Evolutionary conservation across 1,284 basidiomycete species (phyloP).

Genomic region (Trichosporon asahii): DNA sequence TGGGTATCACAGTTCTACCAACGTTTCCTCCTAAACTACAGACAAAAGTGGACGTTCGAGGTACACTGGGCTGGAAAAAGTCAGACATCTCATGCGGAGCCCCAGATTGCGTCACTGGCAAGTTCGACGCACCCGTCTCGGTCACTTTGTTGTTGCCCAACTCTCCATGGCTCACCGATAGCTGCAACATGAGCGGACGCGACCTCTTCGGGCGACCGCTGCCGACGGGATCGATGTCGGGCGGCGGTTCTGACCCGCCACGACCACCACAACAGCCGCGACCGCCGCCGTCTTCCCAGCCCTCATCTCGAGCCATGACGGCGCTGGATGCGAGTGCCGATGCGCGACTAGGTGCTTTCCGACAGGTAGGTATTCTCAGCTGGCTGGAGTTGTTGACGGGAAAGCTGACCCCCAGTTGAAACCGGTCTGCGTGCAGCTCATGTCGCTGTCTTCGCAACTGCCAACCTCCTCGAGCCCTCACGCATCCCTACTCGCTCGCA

Average conservation of each 20-base stretch:
- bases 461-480: constrained; percentile 58
- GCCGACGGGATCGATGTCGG: constrained; percentile 3
- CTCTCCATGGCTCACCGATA: background rate
- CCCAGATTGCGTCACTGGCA: constrained; percentile 9
- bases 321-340: constrained; percentile 3
- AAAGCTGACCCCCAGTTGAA: constrained; percentile 61
- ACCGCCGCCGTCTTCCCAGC: background rate
- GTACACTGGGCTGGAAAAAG: background rate
- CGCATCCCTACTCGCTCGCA: constrained; percentile 58
- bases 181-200: constrained; percentile 17
- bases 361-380: constrained; percentile 30
- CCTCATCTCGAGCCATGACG: background rate
- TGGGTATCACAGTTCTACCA: background rate
- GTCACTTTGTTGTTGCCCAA: background rate
- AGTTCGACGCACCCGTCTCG: background rate
- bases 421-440: constrained; percentile 69
- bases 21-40: too few species aligned
- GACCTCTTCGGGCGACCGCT: constrained; percentile 24
- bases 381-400: background rate
- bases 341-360: constrained; percentile 41
- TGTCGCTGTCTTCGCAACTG: constrained; percentile 62
- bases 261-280: background rate
- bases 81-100: background rate
- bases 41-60: background rate
- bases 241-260: background rate